Evolutionary conservation across 345 rosid species (phyloP), one percentile per base, ranked within the genome.

Genomic region (Lepidium aucheri): DNA sequence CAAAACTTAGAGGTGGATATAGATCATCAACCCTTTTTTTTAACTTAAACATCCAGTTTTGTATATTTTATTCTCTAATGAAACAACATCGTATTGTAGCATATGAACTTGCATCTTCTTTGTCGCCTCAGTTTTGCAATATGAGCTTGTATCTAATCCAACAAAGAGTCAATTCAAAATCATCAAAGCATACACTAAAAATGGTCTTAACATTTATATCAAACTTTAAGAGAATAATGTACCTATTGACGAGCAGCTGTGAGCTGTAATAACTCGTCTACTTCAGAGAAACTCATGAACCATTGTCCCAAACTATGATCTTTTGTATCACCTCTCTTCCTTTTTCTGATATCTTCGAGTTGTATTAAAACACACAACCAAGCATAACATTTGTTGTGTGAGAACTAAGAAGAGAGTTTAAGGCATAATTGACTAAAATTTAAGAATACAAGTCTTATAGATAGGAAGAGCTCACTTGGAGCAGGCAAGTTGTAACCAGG

Each of bases 231-330:
- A 38, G 11, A 34, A 11, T 10, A 9, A 7, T 13, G 60, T 54
- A 57, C 95, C 86, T 84, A 87, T 66, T 85, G 87, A 62, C 87
- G 89, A 50, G 91, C 95, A 68, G 86, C 87, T 0, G 87, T 80
- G 28, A 85, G 89, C 74, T 81, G 82, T 46, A 82, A 56, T 66
- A 85, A 77, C 79, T 85, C 89, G 75, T 88, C 91, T 28, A 86
- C 86, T 76, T 85, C 91, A 28, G 89, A 84, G 80, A 85, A 88
- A 69, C 77, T 84, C 78, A 75, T 68, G 74, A 82, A 82, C 81
- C 82, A 84, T 47, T 77, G 87, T 58, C 67, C 76, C 46, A 85
- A 40, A 17, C 77, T 80, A 77, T 84, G 81, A 55, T 85, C 86
- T 75, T 85, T 88, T 6, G 86, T 78, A 72, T 82, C 95, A 59